Evolutionary conservation across 2,329 filamentous ascomycete genomes (phyloP).

Genomic region (Ceratocystis papillata): DNA sequence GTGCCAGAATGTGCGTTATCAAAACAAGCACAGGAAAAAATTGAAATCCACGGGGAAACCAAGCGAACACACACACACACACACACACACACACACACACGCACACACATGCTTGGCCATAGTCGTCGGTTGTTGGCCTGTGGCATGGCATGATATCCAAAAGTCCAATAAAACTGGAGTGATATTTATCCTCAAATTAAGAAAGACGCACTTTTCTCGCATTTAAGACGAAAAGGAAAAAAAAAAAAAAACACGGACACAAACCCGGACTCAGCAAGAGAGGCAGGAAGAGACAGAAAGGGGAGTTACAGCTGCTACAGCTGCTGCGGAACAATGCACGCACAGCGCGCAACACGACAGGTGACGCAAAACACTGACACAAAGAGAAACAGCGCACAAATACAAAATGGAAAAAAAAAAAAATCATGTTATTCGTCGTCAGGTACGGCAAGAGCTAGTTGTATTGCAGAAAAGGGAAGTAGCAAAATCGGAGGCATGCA

Average conservation of each 20-base stretch:
- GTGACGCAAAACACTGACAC: slow-evolving; percentile 1
- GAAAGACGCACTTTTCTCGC: background rate
- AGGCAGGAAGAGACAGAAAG: background rate
- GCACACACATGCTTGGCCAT: background rate
- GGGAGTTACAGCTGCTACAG: background rate
- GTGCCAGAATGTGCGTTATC: background rate
- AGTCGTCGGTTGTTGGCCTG: background rate
- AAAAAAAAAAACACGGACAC: background rate
- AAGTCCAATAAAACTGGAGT: background rate
- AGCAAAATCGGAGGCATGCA: background rate
- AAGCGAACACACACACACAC: background rate
- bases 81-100: no score
- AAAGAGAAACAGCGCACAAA: background rate
- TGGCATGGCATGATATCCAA: background rate
- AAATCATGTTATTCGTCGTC: background rate
- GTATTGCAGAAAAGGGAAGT: no score
- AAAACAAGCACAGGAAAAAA: background rate
- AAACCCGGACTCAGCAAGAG: background rate
- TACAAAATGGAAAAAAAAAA: background rate
- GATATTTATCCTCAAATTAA: background rate
- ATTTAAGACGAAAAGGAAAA: background rate
- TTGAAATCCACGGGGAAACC: background rate
- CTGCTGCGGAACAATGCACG: background rate
- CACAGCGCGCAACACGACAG: background rate
- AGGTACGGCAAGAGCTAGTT: no score